phyloP scores from a whole-genome alignment of 257 asterid genomes.

The Solanum megistacrolobum region DNA sequence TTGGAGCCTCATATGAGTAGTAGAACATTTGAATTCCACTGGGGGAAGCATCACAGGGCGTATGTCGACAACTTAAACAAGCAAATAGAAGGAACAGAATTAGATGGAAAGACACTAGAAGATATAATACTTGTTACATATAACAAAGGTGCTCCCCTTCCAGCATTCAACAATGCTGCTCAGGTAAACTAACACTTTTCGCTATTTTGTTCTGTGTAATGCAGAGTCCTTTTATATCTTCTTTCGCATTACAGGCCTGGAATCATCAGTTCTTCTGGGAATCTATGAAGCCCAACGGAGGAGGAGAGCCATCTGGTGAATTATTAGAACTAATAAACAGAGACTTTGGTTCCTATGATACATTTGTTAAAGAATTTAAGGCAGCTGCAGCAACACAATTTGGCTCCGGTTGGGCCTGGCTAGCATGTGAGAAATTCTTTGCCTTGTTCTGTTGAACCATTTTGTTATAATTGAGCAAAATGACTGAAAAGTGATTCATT shows the following conservation, averaged over 20 bases:
- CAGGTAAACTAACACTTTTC: slow-evolving; percentile 38
- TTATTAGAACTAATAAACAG: slow-evolving; percentile 57
- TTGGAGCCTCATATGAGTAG: slow-evolving; percentile 93
- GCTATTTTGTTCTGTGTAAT: not conserved
- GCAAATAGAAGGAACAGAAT: slow-evolving; percentile 78
- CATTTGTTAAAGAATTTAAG: slow-evolving; percentile 62
- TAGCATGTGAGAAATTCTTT: slow-evolving; percentile 64
- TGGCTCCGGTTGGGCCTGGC: slow-evolving; percentile 99
- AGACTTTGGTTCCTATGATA: slow-evolving; percentile 87
- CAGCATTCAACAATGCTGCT: slow-evolving; percentile 94
- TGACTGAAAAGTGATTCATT: not conserved
- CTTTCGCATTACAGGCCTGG: slow-evolving; percentile 46
- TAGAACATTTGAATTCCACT: slow-evolving; percentile 78
- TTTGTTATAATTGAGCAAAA: not conserved
- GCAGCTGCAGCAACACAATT: slow-evolving; percentile 86
- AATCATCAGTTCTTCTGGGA: slow-evolving; percentile 95
- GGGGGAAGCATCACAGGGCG: slow-evolving; percentile 96
- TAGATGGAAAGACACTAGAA: slow-evolving; percentile 56
- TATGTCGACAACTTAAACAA: slow-evolving; percentile 90
- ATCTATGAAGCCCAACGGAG: slow-evolving; percentile 91
- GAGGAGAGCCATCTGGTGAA: slow-evolving; percentile 79
- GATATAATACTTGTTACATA: slow-evolving; percentile 54
- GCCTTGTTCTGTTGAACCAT: not conserved
- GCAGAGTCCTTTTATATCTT: not conserved
- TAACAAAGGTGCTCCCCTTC: slow-evolving; percentile 77